Evolutionary conservation across 2,329 filamentous ascomycete genomes (phyloP).

Genomic region (Penicillium thymicola): DNA sequence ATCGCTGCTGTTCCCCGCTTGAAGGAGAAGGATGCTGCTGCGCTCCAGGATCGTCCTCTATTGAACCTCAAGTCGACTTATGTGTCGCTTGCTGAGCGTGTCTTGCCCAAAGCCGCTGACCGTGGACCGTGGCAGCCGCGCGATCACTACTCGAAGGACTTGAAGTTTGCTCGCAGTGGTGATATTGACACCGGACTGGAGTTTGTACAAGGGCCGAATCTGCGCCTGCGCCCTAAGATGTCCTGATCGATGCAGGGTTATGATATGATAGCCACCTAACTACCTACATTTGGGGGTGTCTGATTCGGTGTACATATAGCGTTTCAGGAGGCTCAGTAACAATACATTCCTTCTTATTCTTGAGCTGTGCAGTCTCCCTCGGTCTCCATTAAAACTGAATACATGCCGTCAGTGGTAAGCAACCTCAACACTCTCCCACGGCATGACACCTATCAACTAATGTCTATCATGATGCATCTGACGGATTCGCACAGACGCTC

Average conservation of each 20-base stretch:
- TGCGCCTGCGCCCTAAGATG: conserved; percentile 16
- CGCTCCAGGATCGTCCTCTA: conserved; percentile 29
- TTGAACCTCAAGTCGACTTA: conserved; percentile 44
- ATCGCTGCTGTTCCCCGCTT: conserved; percentile 30
- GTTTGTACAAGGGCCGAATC: conserved; percentile 19
- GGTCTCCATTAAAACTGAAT: too few relatives aligned
- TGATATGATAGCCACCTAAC: neutral
- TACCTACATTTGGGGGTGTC: neutral
- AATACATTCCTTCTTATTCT: neutral
- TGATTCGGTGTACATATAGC: neutral
- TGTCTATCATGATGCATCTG: neutral
- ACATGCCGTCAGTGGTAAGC: too few relatives aligned
- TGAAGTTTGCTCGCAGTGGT: conserved; percentile 39
- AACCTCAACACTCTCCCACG: neutral
- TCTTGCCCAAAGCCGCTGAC: conserved; percentile 39
- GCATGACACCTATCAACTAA: neutral
- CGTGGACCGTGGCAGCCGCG: conserved; percentile 41
- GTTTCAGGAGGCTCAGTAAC: neutral
- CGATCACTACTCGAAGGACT: conserved; percentile 39
- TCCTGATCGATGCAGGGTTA: neutral
- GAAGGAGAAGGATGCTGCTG: conserved; percentile 9
- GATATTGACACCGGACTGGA: conserved; percentile 35
- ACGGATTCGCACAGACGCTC: neutral
- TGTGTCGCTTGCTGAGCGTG: conserved; percentile 32
- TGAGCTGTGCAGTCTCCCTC: neutral